These are phyloP conservation scores for Musa balbisiana DNA, from an alignment of 202 grass and related monocot species.

Conservation along the genomic window DNA sequence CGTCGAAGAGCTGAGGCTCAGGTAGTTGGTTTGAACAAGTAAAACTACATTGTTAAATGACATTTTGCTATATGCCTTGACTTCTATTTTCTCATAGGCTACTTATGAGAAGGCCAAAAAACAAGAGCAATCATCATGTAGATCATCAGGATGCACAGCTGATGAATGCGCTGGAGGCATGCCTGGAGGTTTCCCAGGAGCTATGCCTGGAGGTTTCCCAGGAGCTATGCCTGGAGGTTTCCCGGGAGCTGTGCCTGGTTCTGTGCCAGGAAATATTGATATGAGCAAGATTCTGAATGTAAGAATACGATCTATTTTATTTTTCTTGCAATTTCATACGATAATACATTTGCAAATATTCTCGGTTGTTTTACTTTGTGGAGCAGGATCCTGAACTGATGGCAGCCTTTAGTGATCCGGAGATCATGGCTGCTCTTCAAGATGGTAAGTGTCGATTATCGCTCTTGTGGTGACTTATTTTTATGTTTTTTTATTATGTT, in stretches of 20 bases:
- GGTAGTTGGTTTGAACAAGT: constrained; percentile 21
- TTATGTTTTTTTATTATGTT: not conserved
- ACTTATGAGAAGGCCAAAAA: constrained; percentile 88
- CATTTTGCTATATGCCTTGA: not conserved
- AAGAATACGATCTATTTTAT: constrained; percentile 26
- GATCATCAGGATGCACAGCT: constrained; percentile 34
- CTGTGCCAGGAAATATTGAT: constrained; percentile 55
- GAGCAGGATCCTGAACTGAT: constrained; percentile 89
- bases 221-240: constrained; percentile 35
- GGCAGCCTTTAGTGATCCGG: constrained; percentile 75
- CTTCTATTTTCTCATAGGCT: constrained; percentile 41
- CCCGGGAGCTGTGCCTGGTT: constrained; percentile 32
- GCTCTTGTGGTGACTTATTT: constrained; percentile 1
- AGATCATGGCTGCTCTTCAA: constrained; percentile 88
- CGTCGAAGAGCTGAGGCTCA: constrained; percentile 56
- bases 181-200: constrained; percentile 41
- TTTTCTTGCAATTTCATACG: not conserved
- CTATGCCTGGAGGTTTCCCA: constrained; percentile 31
- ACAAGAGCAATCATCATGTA: constrained; percentile 78
- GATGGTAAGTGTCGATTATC: constrained; percentile 41
- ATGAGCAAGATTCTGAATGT: constrained; percentile 88
- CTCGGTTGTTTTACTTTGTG: constrained; percentile 12
- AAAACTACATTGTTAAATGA: not conserved
- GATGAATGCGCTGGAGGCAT: constrained; percentile 27
- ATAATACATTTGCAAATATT: not conserved